phyloP scores from a whole-genome alignment of 805 yeast genomes.

The Blastobotrys peoriensis region DNA sequence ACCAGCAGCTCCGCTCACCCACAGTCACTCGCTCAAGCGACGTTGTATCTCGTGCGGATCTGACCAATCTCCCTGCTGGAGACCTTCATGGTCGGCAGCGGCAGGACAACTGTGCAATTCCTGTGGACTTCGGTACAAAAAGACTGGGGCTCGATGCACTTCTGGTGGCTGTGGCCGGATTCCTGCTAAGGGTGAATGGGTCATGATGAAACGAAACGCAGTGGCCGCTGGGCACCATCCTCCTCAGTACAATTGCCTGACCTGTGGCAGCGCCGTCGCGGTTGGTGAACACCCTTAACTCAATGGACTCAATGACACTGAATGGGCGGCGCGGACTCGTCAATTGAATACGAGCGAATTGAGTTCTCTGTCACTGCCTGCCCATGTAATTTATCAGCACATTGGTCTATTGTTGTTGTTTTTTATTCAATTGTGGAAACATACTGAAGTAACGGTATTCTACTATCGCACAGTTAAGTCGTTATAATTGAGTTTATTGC shows the following conservation, averaged over 20 bases:
- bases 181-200: slow-evolving; percentile 96
- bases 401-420: too few species aligned
- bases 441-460: too few species aligned
- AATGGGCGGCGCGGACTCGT: neutral
- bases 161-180: slow-evolving; percentile 71
- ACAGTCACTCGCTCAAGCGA: slow-evolving; percentile 31
- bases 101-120: slow-evolving; percentile 97
- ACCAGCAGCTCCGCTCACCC: slow-evolving; percentile 4
- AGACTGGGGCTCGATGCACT: slow-evolving; percentile 86
- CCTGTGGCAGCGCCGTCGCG: slow-evolving; percentile 53
- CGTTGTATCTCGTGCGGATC: slow-evolving; percentile 84
- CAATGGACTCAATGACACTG: neutral
- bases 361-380: too few species aligned
- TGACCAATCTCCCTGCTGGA: slow-evolving; percentile 94
- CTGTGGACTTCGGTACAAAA: slow-evolving; percentile 90
- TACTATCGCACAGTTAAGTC: too few species aligned
- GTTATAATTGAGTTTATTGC: too few species aligned
- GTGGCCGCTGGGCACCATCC: slow-evolving; percentile 40
- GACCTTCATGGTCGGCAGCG: slow-evolving; percentile 89
- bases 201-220: slow-evolving; percentile 64
- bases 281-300: slow-evolving; percentile 14
- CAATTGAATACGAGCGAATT: too few species aligned
- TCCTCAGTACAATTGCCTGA: slow-evolving; percentile 42
- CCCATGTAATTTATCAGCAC: too few species aligned
- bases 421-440: too few species aligned